phyloP scores from a whole-genome alignment of 768 basidiomycete genomes.

The Mycena maculata region DNA sequence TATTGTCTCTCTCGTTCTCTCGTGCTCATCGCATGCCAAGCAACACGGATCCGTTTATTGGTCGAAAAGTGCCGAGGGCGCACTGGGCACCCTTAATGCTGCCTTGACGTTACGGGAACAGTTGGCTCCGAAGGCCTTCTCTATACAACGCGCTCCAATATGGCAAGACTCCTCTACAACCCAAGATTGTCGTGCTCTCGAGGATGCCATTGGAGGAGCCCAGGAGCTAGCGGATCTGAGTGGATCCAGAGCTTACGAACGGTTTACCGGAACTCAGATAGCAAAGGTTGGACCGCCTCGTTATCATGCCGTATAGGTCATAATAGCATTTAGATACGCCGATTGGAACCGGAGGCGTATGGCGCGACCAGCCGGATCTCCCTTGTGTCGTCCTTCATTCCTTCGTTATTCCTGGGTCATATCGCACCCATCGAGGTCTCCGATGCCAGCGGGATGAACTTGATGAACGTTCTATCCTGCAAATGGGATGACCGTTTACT shows the following conservation, averaged over 20 bases:
- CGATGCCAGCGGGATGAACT: slow-evolving; percentile 92
- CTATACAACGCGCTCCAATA: slow-evolving; percentile 76
- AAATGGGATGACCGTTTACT: slow-evolving; percentile 81
- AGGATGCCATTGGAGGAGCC: slow-evolving; percentile 74
- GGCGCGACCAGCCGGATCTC: slow-evolving; percentile 74
- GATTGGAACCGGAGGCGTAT: slow-evolving; percentile 64
- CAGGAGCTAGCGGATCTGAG: slow-evolving; percentile 79
- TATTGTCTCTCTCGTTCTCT: not conserved
- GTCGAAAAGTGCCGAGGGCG: slow-evolving; percentile 64
- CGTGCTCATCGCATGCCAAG: slow-evolving; percentile 48
- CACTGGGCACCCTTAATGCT: slow-evolving; percentile 67
- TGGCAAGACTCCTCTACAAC: slow-evolving; percentile 95
- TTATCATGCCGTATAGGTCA: not conserved
- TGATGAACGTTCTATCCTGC: slow-evolving; percentile 80
- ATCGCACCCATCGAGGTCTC: slow-evolving; percentile 88
- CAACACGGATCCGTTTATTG: slow-evolving; percentile 93
- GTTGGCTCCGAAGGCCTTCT: slow-evolving; percentile 73
- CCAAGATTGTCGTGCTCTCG: slow-evolving; percentile 75
- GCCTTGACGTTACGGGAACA: slow-evolving; percentile 65
- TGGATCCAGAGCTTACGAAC: slow-evolving; percentile 87
- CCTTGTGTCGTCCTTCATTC: slow-evolving; percentile 84
- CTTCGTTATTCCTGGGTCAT: slow-evolving; percentile 82
- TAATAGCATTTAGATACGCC: slow-evolving; percentile 61
- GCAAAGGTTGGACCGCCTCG: slow-evolving; percentile 61
- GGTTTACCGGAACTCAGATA: slow-evolving; percentile 91